These are phyloP conservation scores for Colletotrichum sp. DNA, from an alignment of 2,329 filamentous ascomycete genomes.

Conservation along the genomic window DNA sequence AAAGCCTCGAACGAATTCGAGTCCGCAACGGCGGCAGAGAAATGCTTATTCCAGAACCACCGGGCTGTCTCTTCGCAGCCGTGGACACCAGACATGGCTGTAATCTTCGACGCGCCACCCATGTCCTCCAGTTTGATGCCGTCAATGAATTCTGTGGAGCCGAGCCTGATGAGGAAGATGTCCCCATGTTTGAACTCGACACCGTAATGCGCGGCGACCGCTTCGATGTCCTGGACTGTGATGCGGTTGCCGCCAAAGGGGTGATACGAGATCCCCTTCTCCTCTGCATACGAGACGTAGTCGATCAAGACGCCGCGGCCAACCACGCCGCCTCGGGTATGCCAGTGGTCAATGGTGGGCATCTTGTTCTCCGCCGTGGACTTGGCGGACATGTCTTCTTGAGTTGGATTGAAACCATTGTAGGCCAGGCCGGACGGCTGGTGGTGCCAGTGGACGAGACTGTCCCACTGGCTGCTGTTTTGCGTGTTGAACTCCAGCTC, in stretches of 20 bases:
- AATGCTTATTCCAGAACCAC: conserved; percentile 74
- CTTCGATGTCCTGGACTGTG: conserved; percentile 57
- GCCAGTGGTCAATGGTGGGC: conserved; percentile 56
- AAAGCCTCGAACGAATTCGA: conserved; percentile 68
- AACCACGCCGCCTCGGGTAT: conserved; percentile 54
- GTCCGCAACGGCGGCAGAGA: conserved; percentile 70
- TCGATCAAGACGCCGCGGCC: conserved; percentile 63
- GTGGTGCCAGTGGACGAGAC: conserved; percentile 53
- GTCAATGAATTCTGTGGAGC: conserved; percentile 65
- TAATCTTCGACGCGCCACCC: conserved; percentile 29
- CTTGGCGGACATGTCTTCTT: conserved; percentile 31
- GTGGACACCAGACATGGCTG: conserved; percentile 43
- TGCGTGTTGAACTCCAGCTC: conserved; percentile 63
- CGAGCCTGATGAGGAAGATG: conserved; percentile 69
- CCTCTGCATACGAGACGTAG: conserved; percentile 54
- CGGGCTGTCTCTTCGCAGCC: conserved; percentile 57
- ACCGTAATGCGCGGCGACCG: conserved; percentile 63
- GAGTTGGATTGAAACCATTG: conserved; percentile 49
- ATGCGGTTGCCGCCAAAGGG: conserved; percentile 60
- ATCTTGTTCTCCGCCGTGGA: conserved; percentile 29
- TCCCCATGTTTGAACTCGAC: conserved; percentile 71
- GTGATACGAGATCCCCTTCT: conserved; percentile 54
- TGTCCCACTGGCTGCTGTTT: conserved; percentile 61
- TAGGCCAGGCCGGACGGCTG: conserved; percentile 49
- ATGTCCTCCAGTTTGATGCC: conserved; percentile 41